Evolutionary conservation across 495 filamentous ascomycete species (phyloP), one percentile per base, ranked within the genome.

Genomic region (Aspergillus conjunctus): DNA sequence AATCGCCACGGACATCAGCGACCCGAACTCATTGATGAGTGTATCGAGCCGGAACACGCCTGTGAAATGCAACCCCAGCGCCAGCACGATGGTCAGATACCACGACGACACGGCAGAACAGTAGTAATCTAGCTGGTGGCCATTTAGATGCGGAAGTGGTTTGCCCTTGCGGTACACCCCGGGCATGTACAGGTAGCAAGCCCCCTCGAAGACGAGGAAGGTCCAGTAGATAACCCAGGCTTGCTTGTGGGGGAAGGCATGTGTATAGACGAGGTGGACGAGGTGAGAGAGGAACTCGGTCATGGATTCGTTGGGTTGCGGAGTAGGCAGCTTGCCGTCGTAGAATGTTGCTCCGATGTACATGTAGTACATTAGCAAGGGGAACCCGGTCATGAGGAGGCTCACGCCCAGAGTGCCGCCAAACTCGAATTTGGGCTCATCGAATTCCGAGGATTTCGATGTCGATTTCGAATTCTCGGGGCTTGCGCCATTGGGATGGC

Each of bases 351-450:
- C 89, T 21, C 93, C 93, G 68, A 96, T 87, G 90, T 91, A 98
- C 91, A 97, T 93, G 77, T 96, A 97, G 80, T 88, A 98, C 93
- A 98, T 98, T 49, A 97, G 76, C 22, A 87, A 31, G 15, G 93
- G 93, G 73, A 97, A 98, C 51, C 85, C 88, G 56, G 91, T 75
- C 91, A 98, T 98, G 78, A 95, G 85, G 44, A 81, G 76, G 21
- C 71, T 70, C 22, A 89, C 85, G 48, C 93, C 93, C 21, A 78
- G 74, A 9, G 90, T 83, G 55, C 93, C 93, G 51, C 92, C 91
- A 66, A 98, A 97, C 66, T 98, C 93, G 69, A 89, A 89, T 55
- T 88, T 56, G 0, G 44, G n/a, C 9, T 63, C 56, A 32, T 54
- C 15, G 18, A 48, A n/a, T 9, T 7, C 20, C 5, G 12, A 20